Conservation (phyloP, 2,329 filamentous ascomycete genomes). For the Aspergillus viridinutans region DNA sequence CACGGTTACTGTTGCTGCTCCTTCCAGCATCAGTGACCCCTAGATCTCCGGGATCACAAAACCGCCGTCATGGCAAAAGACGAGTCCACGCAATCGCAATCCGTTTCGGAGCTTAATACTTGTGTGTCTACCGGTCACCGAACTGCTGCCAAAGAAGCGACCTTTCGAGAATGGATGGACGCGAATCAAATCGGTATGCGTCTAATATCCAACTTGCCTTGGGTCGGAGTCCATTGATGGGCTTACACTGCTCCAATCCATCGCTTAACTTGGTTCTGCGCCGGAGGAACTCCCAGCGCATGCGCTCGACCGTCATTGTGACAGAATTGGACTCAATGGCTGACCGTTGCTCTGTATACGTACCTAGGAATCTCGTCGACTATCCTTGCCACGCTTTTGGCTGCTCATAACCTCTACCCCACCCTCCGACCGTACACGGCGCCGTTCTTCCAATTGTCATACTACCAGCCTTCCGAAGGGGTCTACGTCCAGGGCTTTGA, state of each 20-base stretch:
- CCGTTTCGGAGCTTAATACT: conserved; percentile 37
- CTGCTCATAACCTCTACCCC: conserved; percentile 79
- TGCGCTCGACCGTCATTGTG: not conserved
- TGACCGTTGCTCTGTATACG: conserved; percentile 9
- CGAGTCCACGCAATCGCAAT: conserved; percentile 22
- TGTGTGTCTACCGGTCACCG: conserved; percentile 34
- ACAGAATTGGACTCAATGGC: conserved; percentile 6
- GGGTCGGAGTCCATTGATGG: not conserved
- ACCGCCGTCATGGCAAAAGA: conserved; percentile 33
- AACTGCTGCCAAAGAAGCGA: conserved; percentile 33
- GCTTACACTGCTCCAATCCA: not conserved
- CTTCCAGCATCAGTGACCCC: conserved; percentile 8
- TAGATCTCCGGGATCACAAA: not conserved
- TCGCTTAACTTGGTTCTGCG: not conserved
- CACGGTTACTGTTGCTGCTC: conserved; percentile 1
- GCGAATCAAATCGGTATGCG: conserved; percentile 74
- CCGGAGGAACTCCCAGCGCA: not conserved
- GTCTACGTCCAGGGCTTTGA: conserved; percentile 73
- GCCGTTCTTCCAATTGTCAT: conserved; percentile 84
- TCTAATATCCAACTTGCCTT: not conserved
- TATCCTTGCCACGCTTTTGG: conserved; percentile 73
- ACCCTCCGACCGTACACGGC: conserved; percentile 72
- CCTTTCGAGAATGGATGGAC: conserved; percentile 60
- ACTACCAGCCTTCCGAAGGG: conserved; percentile 66
- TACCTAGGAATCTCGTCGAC: conserved; percentile 74